Percentiles rank a stretch among this genome's conserved stretches.
Evolutionary conservation across 1,139 yeast genomes (phyloP).

Genomic region (Debaryomyces udenii): DNA sequence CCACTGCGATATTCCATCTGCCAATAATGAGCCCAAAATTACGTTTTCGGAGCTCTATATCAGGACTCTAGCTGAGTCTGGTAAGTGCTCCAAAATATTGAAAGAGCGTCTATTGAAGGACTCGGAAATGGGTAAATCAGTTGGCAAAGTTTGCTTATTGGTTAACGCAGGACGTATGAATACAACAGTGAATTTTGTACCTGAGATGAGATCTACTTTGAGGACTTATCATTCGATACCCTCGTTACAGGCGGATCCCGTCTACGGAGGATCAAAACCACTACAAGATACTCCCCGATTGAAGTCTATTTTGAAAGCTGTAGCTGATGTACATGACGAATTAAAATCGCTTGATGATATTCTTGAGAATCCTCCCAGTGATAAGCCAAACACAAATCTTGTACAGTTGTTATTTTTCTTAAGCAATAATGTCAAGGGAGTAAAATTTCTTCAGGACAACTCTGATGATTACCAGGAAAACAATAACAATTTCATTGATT

Average conservation of each 20-base stretch:
- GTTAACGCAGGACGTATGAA: conserved; percentile 94
- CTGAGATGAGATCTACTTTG: conserved; percentile 94
- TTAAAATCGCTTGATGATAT: conserved; percentile 52
- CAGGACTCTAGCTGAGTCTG: conserved; percentile 78
- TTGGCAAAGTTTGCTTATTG: conserved; percentile 79
- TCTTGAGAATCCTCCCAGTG: conserved; percentile 31
- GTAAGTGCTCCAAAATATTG: conserved; percentile 80
- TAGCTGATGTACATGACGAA: conserved; percentile 52
- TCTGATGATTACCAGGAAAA: conserved; percentile 24
- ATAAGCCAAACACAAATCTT: conserved; percentile 56
- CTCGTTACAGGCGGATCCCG: conserved; percentile 71
- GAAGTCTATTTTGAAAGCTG: conserved; percentile 85
- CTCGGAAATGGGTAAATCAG: conserved; percentile 65
- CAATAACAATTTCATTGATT: conserved; percentile 56
- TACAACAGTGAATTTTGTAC: conserved; percentile 92
- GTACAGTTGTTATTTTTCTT: conserved; percentile 76
- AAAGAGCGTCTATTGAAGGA: conserved; percentile 74
- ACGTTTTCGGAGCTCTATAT: conserved; percentile 88
- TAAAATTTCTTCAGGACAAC: conserved; percentile 35
- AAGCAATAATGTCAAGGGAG: conserved; percentile 61
- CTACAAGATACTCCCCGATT: conserved; percentile 94
- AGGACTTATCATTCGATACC: conserved; percentile 95
- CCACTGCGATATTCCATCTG: conserved; percentile 35
- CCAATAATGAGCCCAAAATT: conserved; percentile 49
- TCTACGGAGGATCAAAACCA: conserved; percentile 60